Base-by-base conservation (phyloP, 352 stramenopile genomes). In the Phytophthora sansomeana region DNA sequence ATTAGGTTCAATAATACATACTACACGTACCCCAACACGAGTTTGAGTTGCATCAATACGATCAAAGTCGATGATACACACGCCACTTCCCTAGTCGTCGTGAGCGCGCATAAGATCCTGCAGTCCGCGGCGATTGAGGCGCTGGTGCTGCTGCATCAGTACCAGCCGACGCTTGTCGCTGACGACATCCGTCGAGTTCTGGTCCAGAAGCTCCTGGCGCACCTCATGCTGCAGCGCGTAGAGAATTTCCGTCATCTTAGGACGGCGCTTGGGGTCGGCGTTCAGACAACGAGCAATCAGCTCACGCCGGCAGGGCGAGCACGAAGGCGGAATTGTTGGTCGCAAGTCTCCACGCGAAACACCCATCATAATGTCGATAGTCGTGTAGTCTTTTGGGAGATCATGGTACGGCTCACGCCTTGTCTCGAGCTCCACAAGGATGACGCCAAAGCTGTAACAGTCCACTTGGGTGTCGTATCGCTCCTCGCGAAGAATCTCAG, bases 381-480 rank as follows among this genome's bases (percentile, higher is more conserved):
- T 81, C 7, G 85, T 90, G 54, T 74, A 84, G 63, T 84, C 63
- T 48, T 85, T 80, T 8, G 69, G 67, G 14, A 81, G 61, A 51
- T 93, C 83, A 43, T 83, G 74, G 54, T 95, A 95, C 39, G 87
- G 87, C 49, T 93, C 81, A 14, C 75, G 80, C 10, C 85, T 77
- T 5, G 85, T 91, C 63, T 93, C 87, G 17, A 95, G 79, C 67
- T 95, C 87, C 16, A 93, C 85, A 7, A 97, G 64, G 48, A 97
- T 91, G 36, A 96, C 88, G 24, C 85, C 87, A 77, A 95, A 96
- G 52, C 86, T 95, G 70, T 96, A 96, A 68, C 84, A 91, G 63
- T 96, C 89, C 10, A 95, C 87, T 67, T 93, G 83, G 4, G 80
- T 81, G 53, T 92, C 85, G 52, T 96, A 96, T 24, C 74, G 74